A percentile compares a stretch with the other conserved stretches of the same genome.
Evolutionary conservation across 2,329 filamentous ascomycete genomes (phyloP).

Genomic region (Helicocarpus griseus): DNA sequence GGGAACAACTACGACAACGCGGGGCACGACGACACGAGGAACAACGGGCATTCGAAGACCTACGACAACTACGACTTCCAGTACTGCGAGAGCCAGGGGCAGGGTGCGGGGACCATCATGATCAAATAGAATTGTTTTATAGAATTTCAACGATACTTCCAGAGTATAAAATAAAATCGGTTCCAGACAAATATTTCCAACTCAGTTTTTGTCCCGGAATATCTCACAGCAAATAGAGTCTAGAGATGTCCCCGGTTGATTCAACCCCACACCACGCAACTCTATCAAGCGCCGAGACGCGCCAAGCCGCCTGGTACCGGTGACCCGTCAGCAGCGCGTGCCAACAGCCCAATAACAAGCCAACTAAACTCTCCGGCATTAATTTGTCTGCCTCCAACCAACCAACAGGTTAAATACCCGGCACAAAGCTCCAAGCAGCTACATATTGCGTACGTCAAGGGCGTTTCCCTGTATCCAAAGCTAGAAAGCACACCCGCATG

Average conservation of each 20-base stretch:
- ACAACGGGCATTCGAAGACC: constrained; percentile 25
- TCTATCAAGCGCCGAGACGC: not conserved
- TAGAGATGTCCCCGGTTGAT: not conserved
- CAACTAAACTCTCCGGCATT: not conserved
- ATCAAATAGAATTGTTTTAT: not conserved
- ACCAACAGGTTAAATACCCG: not conserved
- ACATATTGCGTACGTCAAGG: not conserved
- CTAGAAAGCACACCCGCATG: not conserved
- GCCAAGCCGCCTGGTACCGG: not conserved
- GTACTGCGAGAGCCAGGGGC: constrained; percentile 26
- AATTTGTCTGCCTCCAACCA: not conserved
- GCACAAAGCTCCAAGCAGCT: not conserved
- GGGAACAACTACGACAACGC: constrained; percentile 5
- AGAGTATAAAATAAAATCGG: not conserved
- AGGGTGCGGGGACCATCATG: constrained; percentile 16
- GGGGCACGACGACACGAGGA: constrained; percentile 20
- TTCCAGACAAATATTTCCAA: not conserved
- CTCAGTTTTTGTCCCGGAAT: no score
- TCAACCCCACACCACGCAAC: not conserved
- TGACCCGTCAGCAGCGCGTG: not conserved
- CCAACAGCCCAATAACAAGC: not conserved
- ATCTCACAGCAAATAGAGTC: no score
- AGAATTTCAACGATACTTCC: constrained; percentile 2
- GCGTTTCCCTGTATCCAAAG: no score
- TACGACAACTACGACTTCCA: constrained; percentile 28